Base-by-base conservation (phyloP, 441 rosid genomes). In the Gossypium davidsonii region DNA sequence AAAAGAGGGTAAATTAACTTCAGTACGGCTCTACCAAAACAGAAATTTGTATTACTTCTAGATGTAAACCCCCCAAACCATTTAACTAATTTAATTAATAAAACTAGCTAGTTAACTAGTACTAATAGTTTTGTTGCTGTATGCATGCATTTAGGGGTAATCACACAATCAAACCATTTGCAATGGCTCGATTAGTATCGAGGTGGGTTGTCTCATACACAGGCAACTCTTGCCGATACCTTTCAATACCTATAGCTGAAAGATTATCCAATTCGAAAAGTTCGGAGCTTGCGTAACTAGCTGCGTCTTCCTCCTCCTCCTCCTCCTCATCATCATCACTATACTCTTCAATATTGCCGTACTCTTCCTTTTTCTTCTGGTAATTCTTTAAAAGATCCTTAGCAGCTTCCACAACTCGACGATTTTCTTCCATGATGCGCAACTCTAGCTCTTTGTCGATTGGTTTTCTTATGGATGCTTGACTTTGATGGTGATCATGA, bases 141-240 rank as follows among this genome's bases (percentile, higher is more conserved):
- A 28, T 20, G 23, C 28, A 20, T 56, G 60, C 12, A 12, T 37
- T 20, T 7, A n/a, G 57, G 51, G 67, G 44, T 37, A 74, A 87
- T 91, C 86, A 90, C 85, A 87, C 42, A 66, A 82, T 70, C 72
- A 87, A 83, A 74, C 90, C 86, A 66, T 80, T 86, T 26, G 95
- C 90, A 77, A 89, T 88, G 60, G 91, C 91, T 83, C 89, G 93
- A 82, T 91, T 92, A 12, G 86, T 82, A 61, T 73, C 81, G 11
- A 89, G 83, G 84, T 88, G 87, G 14, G 98, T 94, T 25, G 97
- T 91, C 79, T 90, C 98, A 69, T 94, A 94, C 70, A 94, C 97
- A 0, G 98, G 98, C 73, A 94, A 75, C 79, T 94, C 98, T 80
- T 91, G 88, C 0, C 85, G 60, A 51, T 90, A 93, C 87, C 89